phyloP scores from a whole-genome alignment of 1,139 yeast genomes.

The Scheffersomyces lignicola region DNA sequence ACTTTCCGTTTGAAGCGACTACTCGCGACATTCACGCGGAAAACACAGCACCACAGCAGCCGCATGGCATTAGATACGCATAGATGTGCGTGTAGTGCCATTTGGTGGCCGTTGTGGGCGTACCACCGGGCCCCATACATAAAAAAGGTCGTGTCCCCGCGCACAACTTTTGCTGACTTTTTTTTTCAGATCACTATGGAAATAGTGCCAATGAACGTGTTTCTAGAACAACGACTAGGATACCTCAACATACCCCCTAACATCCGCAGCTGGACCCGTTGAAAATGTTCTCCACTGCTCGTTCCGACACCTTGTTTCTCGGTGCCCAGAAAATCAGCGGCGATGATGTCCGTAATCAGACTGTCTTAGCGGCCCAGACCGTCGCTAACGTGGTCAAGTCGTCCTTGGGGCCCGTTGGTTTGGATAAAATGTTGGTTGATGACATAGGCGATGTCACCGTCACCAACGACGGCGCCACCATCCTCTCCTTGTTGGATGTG shows the following conservation, averaged over 20 bases:
- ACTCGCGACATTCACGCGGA: too few species aligned
- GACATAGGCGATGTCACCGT: slow-evolving; percentile 99
- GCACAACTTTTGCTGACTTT: slow-evolving; percentile 3
- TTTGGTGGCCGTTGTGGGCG: slow-evolving; percentile 1
- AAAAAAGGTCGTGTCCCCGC: slow-evolving; percentile 6
- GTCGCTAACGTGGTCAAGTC: slow-evolving; percentile 98
- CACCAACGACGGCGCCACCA: slow-evolving; percentile 98
- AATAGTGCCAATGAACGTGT: background rate
- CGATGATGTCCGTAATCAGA: slow-evolving; percentile 94
- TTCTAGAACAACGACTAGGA: too few species aligned
- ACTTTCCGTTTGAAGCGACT: too few species aligned
- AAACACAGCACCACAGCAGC: too few species aligned
- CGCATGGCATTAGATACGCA: too few species aligned
- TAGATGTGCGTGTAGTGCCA: too few species aligned
- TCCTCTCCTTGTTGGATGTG: slow-evolving; percentile 84
- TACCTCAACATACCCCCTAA: too few species aligned
- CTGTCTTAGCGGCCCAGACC: slow-evolving; percentile 92
- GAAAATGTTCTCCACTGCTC: slow-evolving; percentile 57
- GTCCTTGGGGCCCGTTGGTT: slow-evolving; percentile 96
- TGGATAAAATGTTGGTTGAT: slow-evolving; percentile 98
- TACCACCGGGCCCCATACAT: background rate
- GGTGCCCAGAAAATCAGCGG: slow-evolving; percentile 97
- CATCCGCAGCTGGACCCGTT: too few species aligned
- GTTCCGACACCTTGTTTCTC: slow-evolving; percentile 88
- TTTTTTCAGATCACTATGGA: slow-evolving; percentile 4